Conservation (phyloP, 208 protist genomes). For the Entamoeba moshkovskii region DNA sequence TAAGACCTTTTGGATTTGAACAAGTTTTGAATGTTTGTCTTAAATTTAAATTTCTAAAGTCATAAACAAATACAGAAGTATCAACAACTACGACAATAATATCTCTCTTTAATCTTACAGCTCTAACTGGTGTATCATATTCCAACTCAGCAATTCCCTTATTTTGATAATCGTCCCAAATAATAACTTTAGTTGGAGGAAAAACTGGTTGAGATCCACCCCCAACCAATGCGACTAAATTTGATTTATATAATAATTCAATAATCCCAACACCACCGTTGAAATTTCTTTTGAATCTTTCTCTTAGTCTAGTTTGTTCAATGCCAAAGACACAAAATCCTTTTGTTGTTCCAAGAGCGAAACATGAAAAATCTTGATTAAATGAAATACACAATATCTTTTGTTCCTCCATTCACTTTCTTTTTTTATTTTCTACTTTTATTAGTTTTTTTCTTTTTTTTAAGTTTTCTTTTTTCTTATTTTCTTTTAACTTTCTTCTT, state of each 20-base stretch:
- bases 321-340: not conserved
- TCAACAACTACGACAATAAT: not conserved
- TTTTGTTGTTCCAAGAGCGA: not conserved
- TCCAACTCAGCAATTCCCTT: not conserved
- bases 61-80: not conserved
- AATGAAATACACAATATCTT: not conserved
- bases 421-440: too few relatives aligned
- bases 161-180: conserved; percentile 2
- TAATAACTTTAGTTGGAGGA: not conserved
- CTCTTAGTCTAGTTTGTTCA: not conserved
- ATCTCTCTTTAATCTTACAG: not conserved
- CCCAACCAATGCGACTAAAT: not conserved
- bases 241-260: not conserved
- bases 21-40: not conserved
- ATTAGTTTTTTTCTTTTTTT: too few relatives aligned
- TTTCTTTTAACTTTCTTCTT: too few relatives aligned
- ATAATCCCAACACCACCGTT: not conserved
- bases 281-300: not conserved
- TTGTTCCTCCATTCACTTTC: too few relatives aligned
- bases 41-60: not conserved
- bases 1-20: not conserved
- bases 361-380: not conserved
- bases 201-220: not conserved
- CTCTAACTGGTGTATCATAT: not conserved
- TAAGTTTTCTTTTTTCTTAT: too few relatives aligned